Conservation (phyloP, 192 early-diverging fungal genomes). For the Backusella westeae region DNA sequence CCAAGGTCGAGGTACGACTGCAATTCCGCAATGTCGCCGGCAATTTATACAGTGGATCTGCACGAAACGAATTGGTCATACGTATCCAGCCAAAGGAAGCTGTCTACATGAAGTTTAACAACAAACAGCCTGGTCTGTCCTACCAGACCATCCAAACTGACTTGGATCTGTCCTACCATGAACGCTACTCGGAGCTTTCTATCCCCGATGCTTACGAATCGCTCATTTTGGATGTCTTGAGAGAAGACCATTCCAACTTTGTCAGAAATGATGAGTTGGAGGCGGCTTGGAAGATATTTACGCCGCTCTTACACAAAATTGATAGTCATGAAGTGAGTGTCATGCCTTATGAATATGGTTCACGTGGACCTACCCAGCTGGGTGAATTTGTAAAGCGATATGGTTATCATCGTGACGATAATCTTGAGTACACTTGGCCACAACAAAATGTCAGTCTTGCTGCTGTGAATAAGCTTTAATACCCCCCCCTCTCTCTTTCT, state of each 20-base stretch:
- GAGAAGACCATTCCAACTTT: slow-evolving; percentile 95
- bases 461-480: slow-evolving; percentile 6
- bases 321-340: slow-evolving; percentile 53
- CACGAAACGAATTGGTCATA: slow-evolving; percentile 94
- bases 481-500: not conserved
- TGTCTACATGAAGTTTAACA: slow-evolving; percentile 95
- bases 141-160: slow-evolving; percentile 84
- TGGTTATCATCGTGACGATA: slow-evolving; percentile 26
- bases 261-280: slow-evolving; percentile 90
- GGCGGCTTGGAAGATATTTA: slow-evolving; percentile 98
- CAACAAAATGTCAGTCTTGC: slow-evolving; percentile 4
- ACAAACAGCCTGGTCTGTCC: slow-evolving; percentile 92
- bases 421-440: slow-evolving; percentile 2
- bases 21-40: slow-evolving; percentile 94
- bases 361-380: slow-evolving; percentile 76
- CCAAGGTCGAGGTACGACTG: slow-evolving; percentile 93
- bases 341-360: slow-evolving; percentile 77
- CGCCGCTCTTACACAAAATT: slow-evolving; percentile 90
- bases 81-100: slow-evolving; percentile 95
- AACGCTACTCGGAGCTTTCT: slow-evolving; percentile 80
- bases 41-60: slow-evolving; percentile 69
- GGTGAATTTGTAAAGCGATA: slow-evolving; percentile 71
- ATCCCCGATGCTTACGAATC: slow-evolving; percentile 99
- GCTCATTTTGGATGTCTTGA: slow-evolving; percentile 87
- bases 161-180: slow-evolving; percentile 89